Conservation (phyloP, 805 yeast species). For the Jamesozyma hellenica region DNA sequence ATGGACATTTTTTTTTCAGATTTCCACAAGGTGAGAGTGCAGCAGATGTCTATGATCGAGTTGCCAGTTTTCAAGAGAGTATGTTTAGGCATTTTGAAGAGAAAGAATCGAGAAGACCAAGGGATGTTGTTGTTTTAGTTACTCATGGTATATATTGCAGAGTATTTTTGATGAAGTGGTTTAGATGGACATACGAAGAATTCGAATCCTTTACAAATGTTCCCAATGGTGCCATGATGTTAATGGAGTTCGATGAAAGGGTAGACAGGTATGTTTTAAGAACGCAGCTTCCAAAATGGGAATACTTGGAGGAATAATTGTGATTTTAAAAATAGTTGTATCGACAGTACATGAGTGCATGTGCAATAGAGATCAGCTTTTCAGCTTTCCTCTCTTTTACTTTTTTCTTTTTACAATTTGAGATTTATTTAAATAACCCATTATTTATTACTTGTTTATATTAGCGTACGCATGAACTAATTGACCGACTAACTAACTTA, state of each 20-base stretch:
- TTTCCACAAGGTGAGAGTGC: slow-evolving; percentile 94
- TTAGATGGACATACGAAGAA: slow-evolving; percentile 81
- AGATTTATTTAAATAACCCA: too few relatives aligned
- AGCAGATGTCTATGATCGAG: slow-evolving; percentile 88
- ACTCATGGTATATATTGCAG: slow-evolving; percentile 94
- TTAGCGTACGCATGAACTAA: too few relatives aligned
- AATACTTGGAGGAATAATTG: slow-evolving; percentile 1
- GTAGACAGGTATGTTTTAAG: slow-evolving; percentile 45
- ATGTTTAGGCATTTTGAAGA: slow-evolving; percentile 67
- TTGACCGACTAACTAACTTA: too few relatives aligned
- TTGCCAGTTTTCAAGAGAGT: slow-evolving; percentile 83
- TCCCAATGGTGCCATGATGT: slow-evolving; percentile 73
- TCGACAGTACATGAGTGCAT: too few relatives aligned
- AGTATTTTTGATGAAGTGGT: slow-evolving; percentile 91
- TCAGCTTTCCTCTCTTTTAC: too few relatives aligned
- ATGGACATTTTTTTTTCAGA: slow-evolving; percentile 81
- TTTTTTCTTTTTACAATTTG: too few relatives aligned
- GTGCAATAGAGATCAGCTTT: background rate
- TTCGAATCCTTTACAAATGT: slow-evolving; percentile 77
- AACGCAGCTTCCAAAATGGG: slow-evolving; percentile 63
- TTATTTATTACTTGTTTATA: too few relatives aligned
- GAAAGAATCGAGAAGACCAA: slow-evolving; percentile 46
- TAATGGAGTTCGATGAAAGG: slow-evolving; percentile 53
- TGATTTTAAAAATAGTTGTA: too few relatives aligned
- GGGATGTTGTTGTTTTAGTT: slow-evolving; percentile 74